Conservation (phyloP, 2,329 filamentous ascomycete species). For the Eurotiales sp. region DNA sequence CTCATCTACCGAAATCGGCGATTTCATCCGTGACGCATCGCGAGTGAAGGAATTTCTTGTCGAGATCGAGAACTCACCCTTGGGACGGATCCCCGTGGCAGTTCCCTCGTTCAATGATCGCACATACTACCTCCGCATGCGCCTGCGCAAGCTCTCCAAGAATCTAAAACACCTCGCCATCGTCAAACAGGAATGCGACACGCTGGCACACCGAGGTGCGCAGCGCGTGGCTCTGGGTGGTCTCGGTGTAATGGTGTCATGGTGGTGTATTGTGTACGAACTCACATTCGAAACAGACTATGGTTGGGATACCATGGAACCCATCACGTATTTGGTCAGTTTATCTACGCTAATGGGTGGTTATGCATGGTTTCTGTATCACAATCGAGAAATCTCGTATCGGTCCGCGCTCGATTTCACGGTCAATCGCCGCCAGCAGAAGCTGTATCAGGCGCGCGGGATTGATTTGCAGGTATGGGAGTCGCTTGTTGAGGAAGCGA, state of each 20-base stretch:
- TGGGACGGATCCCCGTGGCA: constrained; percentile 66
- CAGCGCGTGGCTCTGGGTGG: constrained; percentile 77
- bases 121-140: constrained; percentile 81
- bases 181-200: constrained; percentile 78
- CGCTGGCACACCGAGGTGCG: constrained; percentile 69
- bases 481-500: constrained; percentile 72
- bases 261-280: constrained; percentile 78
- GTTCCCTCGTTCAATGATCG: constrained; percentile 86
- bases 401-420: constrained; percentile 83
- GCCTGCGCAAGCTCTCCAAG: constrained; percentile 66
- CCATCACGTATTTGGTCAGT: constrained; percentile 84
- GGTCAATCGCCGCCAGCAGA: constrained; percentile 70
- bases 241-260: constrained; percentile 67
- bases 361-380: constrained; percentile 91
- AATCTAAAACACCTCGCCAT: constrained; percentile 66
- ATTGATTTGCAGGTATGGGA: constrained; percentile 79
- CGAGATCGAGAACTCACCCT: constrained; percentile 67
- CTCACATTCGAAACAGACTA: constrained; percentile 66
- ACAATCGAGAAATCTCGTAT: constrained; percentile 86
- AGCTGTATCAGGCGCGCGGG: constrained; percentile 69
- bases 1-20: constrained; percentile 81
- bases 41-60: constrained; percentile 80
- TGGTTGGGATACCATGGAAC: constrained; percentile 90
- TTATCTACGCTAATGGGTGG: constrained; percentile 81
- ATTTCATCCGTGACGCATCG: constrained; percentile 89